Conservation (phyloP, 768 basidiomycete species). For the Xerocomus spinulosus region DNA sequence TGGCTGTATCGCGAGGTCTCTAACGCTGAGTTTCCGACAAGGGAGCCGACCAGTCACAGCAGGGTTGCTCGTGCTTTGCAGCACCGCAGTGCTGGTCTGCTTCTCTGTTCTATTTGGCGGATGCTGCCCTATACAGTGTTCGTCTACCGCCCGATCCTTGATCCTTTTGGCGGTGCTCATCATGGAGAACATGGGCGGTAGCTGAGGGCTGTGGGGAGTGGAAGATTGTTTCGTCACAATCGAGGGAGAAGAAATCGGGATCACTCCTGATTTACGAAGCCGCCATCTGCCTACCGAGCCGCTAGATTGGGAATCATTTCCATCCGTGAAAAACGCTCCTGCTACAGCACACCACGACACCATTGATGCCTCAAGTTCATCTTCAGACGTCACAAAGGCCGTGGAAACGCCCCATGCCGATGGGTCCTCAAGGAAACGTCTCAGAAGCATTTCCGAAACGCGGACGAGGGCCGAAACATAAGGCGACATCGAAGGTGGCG, state of each 20-base stretch:
- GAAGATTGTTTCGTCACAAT: constrained; percentile 7
- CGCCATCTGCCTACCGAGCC: constrained; percentile 21
- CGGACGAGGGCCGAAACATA: constrained; percentile 49
- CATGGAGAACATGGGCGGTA: constrained; percentile 11
- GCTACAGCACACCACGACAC: constrained; percentile 44
- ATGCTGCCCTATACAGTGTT: neutral
- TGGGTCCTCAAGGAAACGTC: constrained; percentile 53
- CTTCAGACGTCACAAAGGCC: constrained; percentile 52
- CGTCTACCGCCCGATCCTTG: constrained; percentile 4
- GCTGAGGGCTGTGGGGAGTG: constrained; percentile 3
- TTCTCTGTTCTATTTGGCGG: constrained; percentile 1
- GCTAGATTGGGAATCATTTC: constrained; percentile 8
- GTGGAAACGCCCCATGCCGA: constrained; percentile 61
- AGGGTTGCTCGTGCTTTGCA: neutral
- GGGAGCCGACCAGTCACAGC: constrained; percentile 1
- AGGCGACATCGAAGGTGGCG: constrained; percentile 48
- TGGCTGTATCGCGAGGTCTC: constrained; percentile 62
- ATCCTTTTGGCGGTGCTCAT: constrained; percentile 3
- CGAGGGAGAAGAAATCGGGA: constrained; percentile 3
- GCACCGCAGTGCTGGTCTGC: neutral
- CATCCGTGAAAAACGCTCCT: constrained; percentile 36
- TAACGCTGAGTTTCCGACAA: constrained; percentile 32
- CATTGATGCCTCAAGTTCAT: constrained; percentile 51
- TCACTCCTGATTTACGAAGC: constrained; percentile 16
- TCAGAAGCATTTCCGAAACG: constrained; percentile 48